Percentiles rank a stretch among this genome's conserved stretches.
Evolutionary conservation across 2,329 filamentous ascomycete genomes (phyloP).

Genomic region (Teratosphaeriaceae sp.): DNA sequence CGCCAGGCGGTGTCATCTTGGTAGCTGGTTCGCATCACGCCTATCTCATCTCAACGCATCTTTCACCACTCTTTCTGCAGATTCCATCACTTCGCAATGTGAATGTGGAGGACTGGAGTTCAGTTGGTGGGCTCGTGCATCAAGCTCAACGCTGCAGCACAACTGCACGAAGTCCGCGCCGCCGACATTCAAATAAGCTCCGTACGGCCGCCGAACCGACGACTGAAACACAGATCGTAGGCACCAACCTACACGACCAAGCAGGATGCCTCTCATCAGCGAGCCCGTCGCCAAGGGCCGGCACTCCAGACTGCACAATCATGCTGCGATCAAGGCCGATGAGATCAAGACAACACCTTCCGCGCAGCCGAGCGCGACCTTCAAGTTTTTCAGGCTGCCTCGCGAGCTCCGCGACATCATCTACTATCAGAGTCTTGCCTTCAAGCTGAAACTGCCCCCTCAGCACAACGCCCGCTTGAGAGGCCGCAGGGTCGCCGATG

Average conservation of each 20-base stretch:
- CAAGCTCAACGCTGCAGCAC: too few relatives aligned
- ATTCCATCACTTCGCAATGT: not conserved
- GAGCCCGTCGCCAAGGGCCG: too few relatives aligned
- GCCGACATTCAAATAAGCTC: too few relatives aligned
- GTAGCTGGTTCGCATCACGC: too few relatives aligned
- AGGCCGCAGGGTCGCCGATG: constrained; percentile 4
- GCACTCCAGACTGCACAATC: too few relatives aligned
- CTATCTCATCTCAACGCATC: not conserved
- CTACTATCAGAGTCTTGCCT: constrained; percentile 7
- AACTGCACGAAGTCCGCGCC: too few relatives aligned
- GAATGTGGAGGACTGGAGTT: not conserved
- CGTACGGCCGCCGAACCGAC: too few relatives aligned
- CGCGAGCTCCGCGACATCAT: constrained; percentile 12
- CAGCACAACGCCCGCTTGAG: constrained; percentile 7
- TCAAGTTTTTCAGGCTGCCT: constrained; percentile 8
- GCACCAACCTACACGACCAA: too few relatives aligned
- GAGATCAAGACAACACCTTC: not conserved
- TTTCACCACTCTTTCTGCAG: not conserved
- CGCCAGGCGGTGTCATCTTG: not conserved
- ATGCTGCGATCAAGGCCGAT: not conserved
- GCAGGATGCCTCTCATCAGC: too few relatives aligned
- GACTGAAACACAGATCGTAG: too few relatives aligned
- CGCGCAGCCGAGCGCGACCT: not conserved
- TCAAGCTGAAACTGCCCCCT: constrained; percentile 7
- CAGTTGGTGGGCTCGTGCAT: too few relatives aligned